Evolutionary conservation across 371 early-diverging fungal genomes (phyloP).

Genomic region (Nosema muscidifuracis): DNA sequence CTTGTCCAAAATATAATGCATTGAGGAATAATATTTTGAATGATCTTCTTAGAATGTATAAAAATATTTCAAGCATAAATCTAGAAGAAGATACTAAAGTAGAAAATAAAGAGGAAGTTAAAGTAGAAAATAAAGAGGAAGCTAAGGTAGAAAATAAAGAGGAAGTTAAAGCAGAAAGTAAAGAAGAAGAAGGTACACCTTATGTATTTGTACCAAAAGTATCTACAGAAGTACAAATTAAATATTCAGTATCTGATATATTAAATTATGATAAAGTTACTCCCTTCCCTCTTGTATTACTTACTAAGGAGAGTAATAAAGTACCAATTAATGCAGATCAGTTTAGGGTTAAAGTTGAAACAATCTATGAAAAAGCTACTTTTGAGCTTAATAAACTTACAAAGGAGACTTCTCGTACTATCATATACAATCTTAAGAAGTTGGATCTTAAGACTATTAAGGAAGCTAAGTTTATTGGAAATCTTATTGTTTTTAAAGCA

Average conservation of each 20-base stretch:
- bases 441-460: constrained; percentile 31
- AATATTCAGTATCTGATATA: constrained; percentile 17
- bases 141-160: too few relatives aligned
- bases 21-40: constrained; percentile 10
- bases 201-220: background rate
- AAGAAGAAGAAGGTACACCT: background rate
- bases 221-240: background rate
- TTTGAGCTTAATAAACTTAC: constrained; percentile 48
- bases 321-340: constrained; percentile 4
- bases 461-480: constrained; percentile 48
- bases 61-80: too few relatives aligned
- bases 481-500: constrained; percentile 50
- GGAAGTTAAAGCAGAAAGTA: too few relatives aligned
- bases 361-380: constrained; percentile 35
- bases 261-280: constrained; percentile 9
- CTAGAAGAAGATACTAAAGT: too few relatives aligned
- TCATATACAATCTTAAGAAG: constrained; percentile 23
- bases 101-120: too few relatives aligned
- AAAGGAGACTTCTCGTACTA: constrained; percentile 3
- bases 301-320: background rate
- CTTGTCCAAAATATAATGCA: background rate
- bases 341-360: constrained; percentile 22
- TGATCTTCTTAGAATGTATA: constrained; percentile 12
- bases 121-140: too few relatives aligned
- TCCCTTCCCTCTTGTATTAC: constrained; percentile 10